Evolutionary conservation across 768 basidiomycete species (phyloP), one percentile per base, ranked within the genome.

Genomic region (Mycena metata): DNA sequence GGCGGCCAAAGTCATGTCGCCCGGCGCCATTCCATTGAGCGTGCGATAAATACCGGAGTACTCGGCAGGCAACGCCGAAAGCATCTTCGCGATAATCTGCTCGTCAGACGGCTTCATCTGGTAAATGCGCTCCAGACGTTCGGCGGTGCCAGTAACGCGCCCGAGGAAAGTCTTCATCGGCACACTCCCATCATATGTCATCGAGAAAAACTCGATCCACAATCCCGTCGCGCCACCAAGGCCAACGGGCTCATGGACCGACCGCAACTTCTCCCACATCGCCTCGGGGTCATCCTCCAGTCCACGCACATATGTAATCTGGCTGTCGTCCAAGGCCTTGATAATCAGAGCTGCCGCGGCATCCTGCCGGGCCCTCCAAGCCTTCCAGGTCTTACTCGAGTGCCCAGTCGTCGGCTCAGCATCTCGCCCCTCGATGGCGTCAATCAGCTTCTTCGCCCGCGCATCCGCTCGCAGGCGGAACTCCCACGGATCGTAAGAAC

Each of bases 131-230:
- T 26, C 11, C n/a, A 60, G 59, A 21, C 59, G 30, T 51, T 61
- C 60, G 3, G 11, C 23, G 36, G 24, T 26, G 17, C 49, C 60
- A 23, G 46, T 61, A 17, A 61, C 23, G 15, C 60, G 60, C 2
- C 60, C 60, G 33, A 61, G 33, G 16, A 61, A 61, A 9, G 35
- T 51, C 49, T 61, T 61, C 60, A 61, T 61, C 45, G 45, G 58
- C 45, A 47, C 19, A 19, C 10, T 11, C 15, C 58, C 58, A 60
- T 61, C 60, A 24, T 61, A 61, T 4, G 19, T n/a, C 60, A 61
- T 6, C 35, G 49, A 4, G 39, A 12, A 61, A 24, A 61, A 51
- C 10, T 61, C 6, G 60, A 46, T 11, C 60, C n/a, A n/a, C n/a
- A n/a, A n/a, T n/a, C n/a, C n/a, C n/a, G n/a, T n/a, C n/a, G n/a